A percentile compares a stretch with the other conserved stretches of the same genome.
These are phyloP conservation scores for Phytophthora fragariae DNA, from an alignment of 352 stramenopile species.

Conservation along the genomic window DNA sequence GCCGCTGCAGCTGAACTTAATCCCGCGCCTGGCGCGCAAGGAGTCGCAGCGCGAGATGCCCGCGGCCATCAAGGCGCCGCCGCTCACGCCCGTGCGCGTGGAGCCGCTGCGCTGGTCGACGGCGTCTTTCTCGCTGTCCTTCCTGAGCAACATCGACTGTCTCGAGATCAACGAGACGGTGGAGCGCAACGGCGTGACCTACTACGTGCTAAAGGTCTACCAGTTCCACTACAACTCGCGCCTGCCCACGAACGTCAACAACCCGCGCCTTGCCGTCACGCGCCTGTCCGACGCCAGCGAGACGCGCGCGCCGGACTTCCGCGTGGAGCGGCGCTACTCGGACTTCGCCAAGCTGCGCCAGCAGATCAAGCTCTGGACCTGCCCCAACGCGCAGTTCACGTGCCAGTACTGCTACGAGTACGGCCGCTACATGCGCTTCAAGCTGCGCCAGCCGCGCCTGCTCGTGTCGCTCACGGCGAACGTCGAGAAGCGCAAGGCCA, in stretches of 20 bases:
- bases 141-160: constrained; percentile 62
- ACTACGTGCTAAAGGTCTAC: constrained; percentile 67
- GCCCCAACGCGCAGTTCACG: constrained; percentile 53
- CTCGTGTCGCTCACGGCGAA: constrained; percentile 44
- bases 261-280: constrained; percentile 41
- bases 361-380: constrained; percentile 53
- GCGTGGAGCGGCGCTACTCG: constrained; percentile 68
- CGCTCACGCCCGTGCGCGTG: constrained; percentile 47
- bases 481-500: constrained; percentile 58
- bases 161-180: constrained; percentile 60
- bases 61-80: constrained; percentile 38
- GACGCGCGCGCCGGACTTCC: constrained; percentile 51
- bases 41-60: constrained; percentile 33
- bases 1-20: constrained; percentile 40
- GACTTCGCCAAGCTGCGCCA: constrained; percentile 63
- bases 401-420: constrained; percentile 75
- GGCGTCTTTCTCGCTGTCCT: constrained; percentile 43
- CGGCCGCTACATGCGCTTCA: constrained; percentile 61
- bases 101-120: constrained; percentile 49
- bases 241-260: constrained; percentile 55
- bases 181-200: constrained; percentile 49
- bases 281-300: constrained; percentile 31
- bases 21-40: constrained; percentile 37
- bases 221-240: constrained; percentile 61
- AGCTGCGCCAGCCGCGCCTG: constrained; percentile 52